Base-by-base conservation (phyloP, 2,329 filamentous ascomycete genomes). In the Mycosphaerella sp. region DNA sequence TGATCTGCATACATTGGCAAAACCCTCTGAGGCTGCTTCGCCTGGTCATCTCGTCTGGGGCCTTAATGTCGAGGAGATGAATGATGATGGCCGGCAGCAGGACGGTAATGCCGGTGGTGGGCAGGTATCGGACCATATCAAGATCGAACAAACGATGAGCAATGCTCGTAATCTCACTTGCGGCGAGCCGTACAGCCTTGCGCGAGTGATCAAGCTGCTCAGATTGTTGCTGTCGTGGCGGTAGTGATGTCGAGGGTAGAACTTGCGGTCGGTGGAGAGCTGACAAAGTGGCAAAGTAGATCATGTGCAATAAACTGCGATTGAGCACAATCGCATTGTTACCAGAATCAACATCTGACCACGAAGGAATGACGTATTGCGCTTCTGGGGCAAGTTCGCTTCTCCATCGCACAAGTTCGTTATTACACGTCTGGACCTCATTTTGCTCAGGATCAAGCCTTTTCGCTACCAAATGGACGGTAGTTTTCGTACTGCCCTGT, bases 71-170 rank as follows among this genome's bases (percentile, higher is more conserved):
- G 6, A 95, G 79, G 14, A 96, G 79, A 65, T 95, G 90, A 49
- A 95, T 94, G 60, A 95, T 95, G 73, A 95, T 91, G 16, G 90
- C 89, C 0, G 90, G 90, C 1, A 95, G 79, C 4, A 96, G 82
- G 36, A 94, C 89, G 0, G 90, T 95, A 8, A 95, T 89, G 35
- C 89, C 89, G 0, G 89, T 91, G 0, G 89, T 95, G 1, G 90
- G 89, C 7, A 95, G 79, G 63, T 82, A 95, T 51, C 79, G 80
- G 56, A 91, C 89, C 10, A 95, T 76, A 43, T 84, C 80, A 41
- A 84, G 74, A 32, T 78, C 76, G 65, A 89, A 85, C 40, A 96
- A 75, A 58, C 89, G 84, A 41, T 85, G 80, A 1, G 87, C 86
- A 69, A 95, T 90, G 50, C 80, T 81, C 1, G 90, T 95, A 64